Evolutionary conservation across 768 basidiomycete genomes (phyloP).

Genomic region (Mrakia blollopis): DNA sequence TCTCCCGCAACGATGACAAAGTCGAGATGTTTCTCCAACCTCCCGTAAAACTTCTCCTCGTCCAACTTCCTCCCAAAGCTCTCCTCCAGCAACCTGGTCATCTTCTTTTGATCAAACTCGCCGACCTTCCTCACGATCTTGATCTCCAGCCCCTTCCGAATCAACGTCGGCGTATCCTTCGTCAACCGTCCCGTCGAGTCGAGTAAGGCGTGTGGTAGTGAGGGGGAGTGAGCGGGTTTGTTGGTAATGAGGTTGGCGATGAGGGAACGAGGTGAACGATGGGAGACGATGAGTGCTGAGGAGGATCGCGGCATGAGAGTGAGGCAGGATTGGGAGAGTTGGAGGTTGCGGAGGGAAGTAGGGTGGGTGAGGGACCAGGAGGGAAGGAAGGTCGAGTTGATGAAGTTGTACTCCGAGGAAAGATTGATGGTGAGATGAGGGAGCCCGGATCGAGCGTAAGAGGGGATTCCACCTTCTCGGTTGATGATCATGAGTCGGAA

Average conservation of each 20-base stretch:
- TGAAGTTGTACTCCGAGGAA: conserved; percentile 75
- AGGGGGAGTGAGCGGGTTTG: conserved; percentile 91
- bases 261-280: conserved; percentile 88
- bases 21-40: conserved; percentile 72
- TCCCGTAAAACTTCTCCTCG: conserved; percentile 66
- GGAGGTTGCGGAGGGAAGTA: conserved; percentile 76
- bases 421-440: conserved; percentile 96
- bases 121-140: conserved; percentile 62
- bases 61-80: conserved; percentile 75
- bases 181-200: conserved; percentile 58
- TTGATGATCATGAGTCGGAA: conserved; percentile 96
- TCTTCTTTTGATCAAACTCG: conserved; percentile 68
- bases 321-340: conserved; percentile 78
- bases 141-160: conserved; percentile 82
- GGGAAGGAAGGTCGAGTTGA: conserved; percentile 73
- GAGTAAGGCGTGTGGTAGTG: conserved; percentile 84
- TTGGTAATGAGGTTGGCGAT: conserved; percentile 98
- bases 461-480: conserved; percentile 91
- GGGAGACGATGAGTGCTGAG: conserved; percentile 94
- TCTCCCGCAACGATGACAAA: conserved; percentile 92
- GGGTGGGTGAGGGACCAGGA: conserved; percentile 74
- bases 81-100: conserved; percentile 77
- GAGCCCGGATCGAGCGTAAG: conserved; percentile 87
- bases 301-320: conserved; percentile 87
- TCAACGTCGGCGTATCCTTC: conserved; percentile 82